Conservation (phyloP, 2,329 filamentous ascomycete genomes). For the Fusarium udum region DNA sequence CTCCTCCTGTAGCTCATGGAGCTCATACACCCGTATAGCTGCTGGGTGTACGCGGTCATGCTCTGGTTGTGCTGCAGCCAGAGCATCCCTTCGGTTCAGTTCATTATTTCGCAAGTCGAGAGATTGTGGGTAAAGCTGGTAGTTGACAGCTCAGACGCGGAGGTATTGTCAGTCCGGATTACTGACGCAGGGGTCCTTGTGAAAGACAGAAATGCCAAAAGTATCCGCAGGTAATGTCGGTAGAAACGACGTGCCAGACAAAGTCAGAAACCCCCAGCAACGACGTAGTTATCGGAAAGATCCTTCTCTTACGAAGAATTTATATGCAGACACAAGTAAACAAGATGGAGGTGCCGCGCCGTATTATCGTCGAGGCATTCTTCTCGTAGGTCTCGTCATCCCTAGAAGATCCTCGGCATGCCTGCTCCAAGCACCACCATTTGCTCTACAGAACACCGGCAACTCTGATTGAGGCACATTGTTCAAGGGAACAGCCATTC, state of each 20-base stretch:
- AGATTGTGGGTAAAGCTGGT: not conserved
- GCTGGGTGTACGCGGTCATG: not conserved
- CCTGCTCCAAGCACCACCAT: conserved; percentile 73
- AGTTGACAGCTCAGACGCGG: not conserved
- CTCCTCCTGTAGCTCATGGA: not conserved
- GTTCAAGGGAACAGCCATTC: not conserved
- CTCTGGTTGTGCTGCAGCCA: not conserved
- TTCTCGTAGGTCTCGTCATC: conserved; percentile 61
- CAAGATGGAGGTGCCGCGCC: not conserved
- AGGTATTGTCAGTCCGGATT: not conserved
- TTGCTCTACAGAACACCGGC: conserved; percentile 59
- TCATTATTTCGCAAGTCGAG: not conserved
- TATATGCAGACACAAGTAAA: not conserved
- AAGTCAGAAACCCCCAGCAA: not conserved
- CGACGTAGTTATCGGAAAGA: not conserved
- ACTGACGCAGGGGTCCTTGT: not conserved
- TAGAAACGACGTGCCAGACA: not conserved
- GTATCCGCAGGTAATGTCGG: not conserved
- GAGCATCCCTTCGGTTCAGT: not conserved
- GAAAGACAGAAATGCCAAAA: not conserved
- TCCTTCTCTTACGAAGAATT: not conserved
- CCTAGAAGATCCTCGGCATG: conserved; percentile 75
- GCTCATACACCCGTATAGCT: not conserved
- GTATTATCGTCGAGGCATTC: conserved; percentile 8
- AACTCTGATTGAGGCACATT: conserved; percentile 35